A percentile compares a stretch with the other conserved stretches of the same genome.
Evolutionary conservation across 495 filamentous ascomycete genomes (phyloP).

Genomic region (Aspergillus coremiiformis): DNA sequence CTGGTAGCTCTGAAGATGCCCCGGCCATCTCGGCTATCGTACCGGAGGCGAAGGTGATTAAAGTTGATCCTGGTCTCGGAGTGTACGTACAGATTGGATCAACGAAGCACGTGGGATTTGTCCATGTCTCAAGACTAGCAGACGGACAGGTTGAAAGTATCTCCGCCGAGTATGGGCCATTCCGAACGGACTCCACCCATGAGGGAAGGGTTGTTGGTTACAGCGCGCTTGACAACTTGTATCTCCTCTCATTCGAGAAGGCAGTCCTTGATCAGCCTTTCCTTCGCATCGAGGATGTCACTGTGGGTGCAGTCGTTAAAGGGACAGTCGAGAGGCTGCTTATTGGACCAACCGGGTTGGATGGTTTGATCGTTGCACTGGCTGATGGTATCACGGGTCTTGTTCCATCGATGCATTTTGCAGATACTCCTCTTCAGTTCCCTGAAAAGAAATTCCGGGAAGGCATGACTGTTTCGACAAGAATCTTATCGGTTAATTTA

Average conservation of each 20-base stretch:
- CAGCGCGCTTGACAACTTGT: constrained; percentile 78
- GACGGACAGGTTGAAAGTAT: constrained; percentile 80
- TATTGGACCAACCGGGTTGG: constrained; percentile 61
- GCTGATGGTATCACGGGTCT: constrained; percentile 81
- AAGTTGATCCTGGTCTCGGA: constrained; percentile 69
- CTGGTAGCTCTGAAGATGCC: constrained; percentile 42
- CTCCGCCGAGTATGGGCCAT: constrained; percentile 65
- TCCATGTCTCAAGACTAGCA: constrained; percentile 84
- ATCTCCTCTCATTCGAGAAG: constrained; percentile 75
- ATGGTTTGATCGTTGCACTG: constrained; percentile 71
- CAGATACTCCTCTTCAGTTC: constrained; percentile 79
- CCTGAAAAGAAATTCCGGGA: constrained; percentile 94
- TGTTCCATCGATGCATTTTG: constrained; percentile 79
- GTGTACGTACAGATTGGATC: constrained; percentile 76
- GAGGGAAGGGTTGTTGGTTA: constrained; percentile 77
- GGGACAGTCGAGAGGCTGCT: constrained; percentile 81
- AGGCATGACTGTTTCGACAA: constrained; percentile 71
- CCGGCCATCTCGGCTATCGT: constrained; percentile 70
- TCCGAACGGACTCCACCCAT: constrained; percentile 68
- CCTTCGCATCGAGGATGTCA: constrained; percentile 81
- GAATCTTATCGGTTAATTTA: constrained; percentile 73
- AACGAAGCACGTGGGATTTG: constrained; percentile 68
- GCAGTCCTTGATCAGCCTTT: constrained; percentile 79
- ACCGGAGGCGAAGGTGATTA: constrained; percentile 65
- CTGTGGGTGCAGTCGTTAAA: constrained; percentile 70